Evolutionary conservation across 306 rosid species (phyloP), one percentile per base, ranked within the genome.

Genomic region (Neltuma alba): DNA sequence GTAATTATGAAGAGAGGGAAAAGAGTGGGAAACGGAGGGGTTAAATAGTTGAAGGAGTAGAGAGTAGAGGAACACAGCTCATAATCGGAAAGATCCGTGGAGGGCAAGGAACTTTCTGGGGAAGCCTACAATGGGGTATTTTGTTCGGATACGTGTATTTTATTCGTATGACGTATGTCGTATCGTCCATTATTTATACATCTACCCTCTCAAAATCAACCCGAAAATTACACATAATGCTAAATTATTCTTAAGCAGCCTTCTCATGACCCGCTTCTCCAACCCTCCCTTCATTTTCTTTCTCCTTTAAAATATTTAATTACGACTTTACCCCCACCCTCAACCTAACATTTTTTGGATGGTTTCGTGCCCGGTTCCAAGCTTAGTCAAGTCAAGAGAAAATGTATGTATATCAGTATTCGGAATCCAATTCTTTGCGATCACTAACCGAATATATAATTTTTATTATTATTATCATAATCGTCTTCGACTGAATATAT

Each of bases 41-140:
- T 83, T 88, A 85, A 77, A 89, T 86, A 87, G 96, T 80, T 72
- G 81, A 72, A 15, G 85, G 86, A n/a, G n/a, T n/a, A n/a, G n/a
- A n/a, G n/a, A n/a, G n/a, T n/a, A n/a, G 20, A 45, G 52, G 18
- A n/a, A n/a, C 71, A 79, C 81, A 82, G 79, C 89, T 80, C 84
- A 84, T 41, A 58, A 47, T 65, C 38, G 64, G 23, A 14, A 45
- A 80, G 87, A 85, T 85, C 72, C 97, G 94, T 92, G 85, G 57
- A 36, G 83, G 70, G 81, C 84, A 92, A 89, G 97, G 73, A 83
- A 89, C 92, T 78, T 92, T 13, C 77, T 33, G 6, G 50, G 72
- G 45, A 91, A 88, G 92, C 83, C 80, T 77, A 9, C 75, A 65
- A 79, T 62, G 36, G n/a, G 40, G 15, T 68, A 37, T 11, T 33